phyloP scores from a whole-genome alignment of 495 filamentous ascomycete species.

The Cairneyella variabilis region DNA sequence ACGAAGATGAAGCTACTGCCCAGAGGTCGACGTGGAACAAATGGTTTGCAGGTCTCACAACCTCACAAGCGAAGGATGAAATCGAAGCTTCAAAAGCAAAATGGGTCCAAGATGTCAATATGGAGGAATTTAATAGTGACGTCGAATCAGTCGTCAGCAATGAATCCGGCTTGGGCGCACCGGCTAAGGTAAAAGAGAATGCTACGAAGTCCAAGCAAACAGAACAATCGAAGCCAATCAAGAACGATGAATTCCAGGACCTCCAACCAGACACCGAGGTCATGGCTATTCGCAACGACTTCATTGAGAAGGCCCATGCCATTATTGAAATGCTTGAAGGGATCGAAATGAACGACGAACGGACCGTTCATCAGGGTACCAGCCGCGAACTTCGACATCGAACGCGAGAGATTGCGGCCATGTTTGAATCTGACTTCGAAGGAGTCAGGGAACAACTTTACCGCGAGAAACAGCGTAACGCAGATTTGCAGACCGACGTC shows the following conservation, averaged over 20 bases:
- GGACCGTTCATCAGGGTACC: background rate
- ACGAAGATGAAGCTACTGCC: no score
- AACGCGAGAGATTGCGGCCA: background rate
- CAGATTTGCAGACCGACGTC: background rate
- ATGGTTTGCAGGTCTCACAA: no score
- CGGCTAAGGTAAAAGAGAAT: background rate
- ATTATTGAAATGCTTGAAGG: background rate
- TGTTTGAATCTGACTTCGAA: background rate
- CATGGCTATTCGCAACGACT: background rate
- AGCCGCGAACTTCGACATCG: background rate
- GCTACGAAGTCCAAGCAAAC: background rate
- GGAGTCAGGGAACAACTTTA: background rate
- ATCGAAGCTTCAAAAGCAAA: no score
- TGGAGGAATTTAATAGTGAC: no score
- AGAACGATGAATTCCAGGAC: background rate
- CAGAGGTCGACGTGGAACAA: no score
- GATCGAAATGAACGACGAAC: background rate
- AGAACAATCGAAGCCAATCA: background rate
- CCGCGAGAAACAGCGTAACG: background rate
- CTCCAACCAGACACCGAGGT: background rate
- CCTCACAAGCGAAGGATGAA: no score
- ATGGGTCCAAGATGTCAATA: no score
- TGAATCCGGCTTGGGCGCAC: background rate
- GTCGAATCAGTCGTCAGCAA: slow-evolving; percentile 6
- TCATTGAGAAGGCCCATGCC: background rate